These are phyloP conservation scores for Elaeagnus macrophylla DNA, from an alignment of 306 rosid genomes.

Conservation along the genomic window DNA sequence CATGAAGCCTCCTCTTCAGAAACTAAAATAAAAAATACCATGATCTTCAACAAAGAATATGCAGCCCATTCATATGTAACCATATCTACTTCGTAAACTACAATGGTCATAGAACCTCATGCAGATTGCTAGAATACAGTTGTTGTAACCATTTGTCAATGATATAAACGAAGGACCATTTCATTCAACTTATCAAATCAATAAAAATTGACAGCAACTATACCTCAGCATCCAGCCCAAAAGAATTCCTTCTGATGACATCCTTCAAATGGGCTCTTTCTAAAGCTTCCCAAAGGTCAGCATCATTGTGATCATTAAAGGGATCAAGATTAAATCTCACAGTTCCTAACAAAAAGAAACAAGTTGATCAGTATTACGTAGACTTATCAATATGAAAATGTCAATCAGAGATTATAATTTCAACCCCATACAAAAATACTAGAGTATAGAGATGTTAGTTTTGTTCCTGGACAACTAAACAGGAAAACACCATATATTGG, in stretches of 20 bases:
- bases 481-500: too few species aligned
- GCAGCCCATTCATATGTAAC: too few species aligned
- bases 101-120: too few species aligned
- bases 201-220: background rate
- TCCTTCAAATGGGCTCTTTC: conserved; percentile 49
- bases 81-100: too few species aligned
- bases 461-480: too few species aligned
- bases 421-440: background rate
- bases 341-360: conserved; percentile 23
- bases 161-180: background rate
- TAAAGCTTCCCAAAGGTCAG: conserved; percentile 52
- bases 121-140: too few species aligned
- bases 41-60: too few species aligned
- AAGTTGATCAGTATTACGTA: background rate
- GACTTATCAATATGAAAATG: background rate
- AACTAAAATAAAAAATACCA: too few species aligned
- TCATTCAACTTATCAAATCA: background rate
- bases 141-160: too few species aligned
- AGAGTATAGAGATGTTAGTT: too few species aligned
- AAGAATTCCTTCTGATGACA: conserved; percentile 34
- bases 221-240: conserved; percentile 49
- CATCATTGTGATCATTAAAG: conserved; percentile 43
- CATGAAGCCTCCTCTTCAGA: too few species aligned
- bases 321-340: conserved; percentile 58
- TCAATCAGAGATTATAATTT: background rate